Base-by-base conservation (phyloP, 140 eudicot species). In the Erigeron philadelphicus region DNA sequence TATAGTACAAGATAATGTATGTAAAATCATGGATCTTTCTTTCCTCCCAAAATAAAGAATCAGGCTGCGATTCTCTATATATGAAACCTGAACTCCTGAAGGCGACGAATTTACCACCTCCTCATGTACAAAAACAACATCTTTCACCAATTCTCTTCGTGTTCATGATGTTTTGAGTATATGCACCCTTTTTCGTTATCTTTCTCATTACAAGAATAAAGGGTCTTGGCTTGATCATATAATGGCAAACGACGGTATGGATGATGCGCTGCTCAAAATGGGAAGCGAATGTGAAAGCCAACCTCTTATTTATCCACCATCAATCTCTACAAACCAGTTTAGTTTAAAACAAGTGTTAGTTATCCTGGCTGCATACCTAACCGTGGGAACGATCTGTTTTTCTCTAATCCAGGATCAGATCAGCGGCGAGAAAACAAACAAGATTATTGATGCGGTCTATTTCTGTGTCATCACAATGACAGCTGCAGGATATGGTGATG, bases 391-490 rank as follows among this genome's bases (percentile, higher is more conserved):
- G 0, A 23, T 84, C 1, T 73, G 86, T 75, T 90, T 88, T 77
- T 88, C 65, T 71, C 75, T 85, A 3, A 73, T 90, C 1, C 79
- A 87, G 57, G 62, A 85, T 67, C 88, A 88, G 7, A 83, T 90
- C 16, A 77, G 80, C 11, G 97, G 97, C 54, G 64, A 58, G 41
- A 88, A 88, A 64, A 87, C 90, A 8, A 84, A 84, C 66, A 82
- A 65, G 41, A 57, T 90, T 43, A 52, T 90, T 1, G 96, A 90
- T 65, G 75, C 96, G 0, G 43, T 90, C 16, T 90, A 90, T 68
- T 82, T 87, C 42, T 88, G 96, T 59, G 78, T 90, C 55, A 85
- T 88, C 54, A 90, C 97, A 41, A 90, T 90, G 97, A 90, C 97
- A 3, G 86, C 96, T 23, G 88, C 84, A 56, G 96, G 97, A 66